These are phyloP conservation scores for Dipteronia sinensis DNA, from an alignment of 345 rosid genomes.

Conservation along the genomic window DNA sequence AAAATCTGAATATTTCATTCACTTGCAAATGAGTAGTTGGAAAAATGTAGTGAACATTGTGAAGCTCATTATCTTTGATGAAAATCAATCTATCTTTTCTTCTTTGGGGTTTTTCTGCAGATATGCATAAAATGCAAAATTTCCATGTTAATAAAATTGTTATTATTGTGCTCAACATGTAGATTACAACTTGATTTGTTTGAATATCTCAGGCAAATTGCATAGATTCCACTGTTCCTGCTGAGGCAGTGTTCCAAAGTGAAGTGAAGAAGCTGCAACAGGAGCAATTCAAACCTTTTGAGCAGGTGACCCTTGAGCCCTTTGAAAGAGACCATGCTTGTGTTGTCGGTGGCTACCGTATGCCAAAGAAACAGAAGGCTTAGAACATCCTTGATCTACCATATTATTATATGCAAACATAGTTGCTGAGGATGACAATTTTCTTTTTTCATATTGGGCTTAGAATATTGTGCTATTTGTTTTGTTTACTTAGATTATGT, in stretches of 20 bases:
- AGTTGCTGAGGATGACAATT: background rate
- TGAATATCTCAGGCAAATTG: slow-evolving; percentile 72
- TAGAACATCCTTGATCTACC: background rate
- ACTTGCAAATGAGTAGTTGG: no score
- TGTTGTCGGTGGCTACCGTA: slow-evolving; percentile 81
- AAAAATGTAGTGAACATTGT: no score
- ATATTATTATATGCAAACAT: no score
- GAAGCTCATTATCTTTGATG: no score
- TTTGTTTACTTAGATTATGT: background rate
- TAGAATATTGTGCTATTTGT: background rate
- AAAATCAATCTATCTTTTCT: no score
- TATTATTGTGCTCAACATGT: no score
- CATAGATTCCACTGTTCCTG: slow-evolving; percentile 87
- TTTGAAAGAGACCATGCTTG: slow-evolving; percentile 98
- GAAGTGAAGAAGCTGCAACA: slow-evolving; percentile 87
- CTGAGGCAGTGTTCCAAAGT: slow-evolving; percentile 76
- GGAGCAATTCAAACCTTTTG: slow-evolving; percentile 85
- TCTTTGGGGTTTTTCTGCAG: no score
- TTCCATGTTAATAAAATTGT: no score
- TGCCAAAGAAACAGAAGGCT: slow-evolving; percentile 82
- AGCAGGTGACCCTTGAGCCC: slow-evolving; percentile 93
- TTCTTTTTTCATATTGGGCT: background rate
- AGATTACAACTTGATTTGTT: background rate
- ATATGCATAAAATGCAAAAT: no score
- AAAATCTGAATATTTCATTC: no score